Base-by-base conservation (phyloP, 345 rosid genomes). In the Aegle marmelos region DNA sequence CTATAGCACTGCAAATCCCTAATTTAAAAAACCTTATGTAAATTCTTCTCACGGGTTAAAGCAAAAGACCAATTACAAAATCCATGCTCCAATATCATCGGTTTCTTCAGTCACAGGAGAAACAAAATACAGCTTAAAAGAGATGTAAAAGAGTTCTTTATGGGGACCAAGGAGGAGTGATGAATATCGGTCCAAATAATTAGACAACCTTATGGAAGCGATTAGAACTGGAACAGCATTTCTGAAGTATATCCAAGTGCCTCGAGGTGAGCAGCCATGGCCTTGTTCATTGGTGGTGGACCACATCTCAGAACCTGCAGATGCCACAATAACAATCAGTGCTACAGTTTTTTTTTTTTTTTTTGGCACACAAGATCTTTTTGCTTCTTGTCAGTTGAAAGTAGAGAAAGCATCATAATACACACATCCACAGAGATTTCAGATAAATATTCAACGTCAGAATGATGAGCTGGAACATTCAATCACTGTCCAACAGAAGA, bases 231-330 rank as follows among this genome's bases (percentile, higher is more conserved):
- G 91, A 96, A 96, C 82, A 83, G 92, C 98, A 94, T 97, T 75
- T 90, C 98, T n/a, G 94, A 77, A 11, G 90, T 16, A 76, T 96
- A 97, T 22, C 83, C 97, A 30, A 97, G 89, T 76, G 87, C 90
- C 1, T 97, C 98, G 58, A 97, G 90, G 83, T 94, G 94, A 57
- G 83, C 93, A 31, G 91, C 94, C 97, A 94, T 92, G 86, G 98
- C 99, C 84, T 89, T 93, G 95, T 96, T 96, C 99, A 92, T 96
- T 0, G 97, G 98, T 28, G 99, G 97, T 2, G 98, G 97, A 21
- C 99, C 99, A 27, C 98, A 94, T 84, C 97, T 91, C 78, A 96
- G 86, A 72, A 96, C 81, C 99, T 96, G 86, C 76, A 85, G 21
- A 74, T 13, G 25, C 28, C 67, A 70, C 57, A 13, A 41, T 56